A percentile compares a stretch with the other conserved stretches of the same genome.
phyloP scores from a whole-genome alignment of 495 filamentous ascomycete genomes.

The Bombardia bombarda region DNA sequence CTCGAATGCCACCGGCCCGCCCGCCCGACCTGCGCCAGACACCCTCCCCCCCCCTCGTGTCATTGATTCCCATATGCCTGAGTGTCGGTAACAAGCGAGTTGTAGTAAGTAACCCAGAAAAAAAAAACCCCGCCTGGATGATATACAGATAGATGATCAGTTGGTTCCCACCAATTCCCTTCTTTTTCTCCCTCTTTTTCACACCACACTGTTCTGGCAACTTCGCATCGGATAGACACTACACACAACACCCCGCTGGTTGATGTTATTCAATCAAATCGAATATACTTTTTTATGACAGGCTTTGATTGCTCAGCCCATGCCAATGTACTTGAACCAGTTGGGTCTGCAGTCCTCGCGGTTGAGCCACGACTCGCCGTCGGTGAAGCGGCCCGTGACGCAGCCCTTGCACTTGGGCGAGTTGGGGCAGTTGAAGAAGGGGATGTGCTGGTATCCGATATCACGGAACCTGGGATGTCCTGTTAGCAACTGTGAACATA shows the following conservation, averaged over 20 bases:
- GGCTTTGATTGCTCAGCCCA: slow-evolving; percentile 42
- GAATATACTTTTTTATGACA: not conserved
- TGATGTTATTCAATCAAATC: too few species aligned
- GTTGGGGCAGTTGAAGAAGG: slow-evolving; percentile 97
- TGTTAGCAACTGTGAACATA: slow-evolving; percentile 8
- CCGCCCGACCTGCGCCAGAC: not conserved
- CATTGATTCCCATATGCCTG: slow-evolving; percentile 3
- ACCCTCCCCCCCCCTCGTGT: not conserved
- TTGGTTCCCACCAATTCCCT: too few species aligned
- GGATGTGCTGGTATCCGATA: slow-evolving; percentile 97
- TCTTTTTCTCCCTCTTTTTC: too few species aligned
- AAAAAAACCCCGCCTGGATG: not conserved
- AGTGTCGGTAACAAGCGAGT: too few species aligned
- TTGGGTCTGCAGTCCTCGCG: slow-evolving; percentile 92
- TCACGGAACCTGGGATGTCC: slow-evolving; percentile 89
- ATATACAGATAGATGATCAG: not conserved
- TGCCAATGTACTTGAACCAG: slow-evolving; percentile 93
- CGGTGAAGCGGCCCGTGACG: slow-evolving; percentile 73
- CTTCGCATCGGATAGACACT: too few species aligned
- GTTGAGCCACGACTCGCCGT: slow-evolving; percentile 74
- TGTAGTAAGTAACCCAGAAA: slow-evolving; percentile 2
- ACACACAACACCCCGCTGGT: too few species aligned
- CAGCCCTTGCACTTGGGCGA: slow-evolving; percentile 92
- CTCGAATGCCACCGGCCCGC: not conserved
- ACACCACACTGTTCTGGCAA: too few species aligned